Conservation (phyloP, 1,284 basidiomycete genomes). For the Heterobasidion parviporum region DNA sequence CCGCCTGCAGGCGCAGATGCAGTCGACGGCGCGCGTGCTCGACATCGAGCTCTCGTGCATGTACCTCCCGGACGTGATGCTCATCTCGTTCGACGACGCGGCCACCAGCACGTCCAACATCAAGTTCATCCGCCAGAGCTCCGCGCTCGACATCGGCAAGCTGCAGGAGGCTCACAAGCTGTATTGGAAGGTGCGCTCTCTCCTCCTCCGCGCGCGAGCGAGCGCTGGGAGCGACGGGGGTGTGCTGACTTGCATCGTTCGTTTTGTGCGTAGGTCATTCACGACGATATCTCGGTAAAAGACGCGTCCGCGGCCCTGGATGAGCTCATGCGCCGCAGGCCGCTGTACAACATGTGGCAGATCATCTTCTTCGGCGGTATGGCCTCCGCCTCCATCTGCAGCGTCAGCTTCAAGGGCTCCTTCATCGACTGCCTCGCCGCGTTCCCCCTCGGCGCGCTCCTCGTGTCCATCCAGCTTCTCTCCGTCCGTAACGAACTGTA, state of each 20-base stretch:
- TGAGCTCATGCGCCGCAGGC: conserved; percentile 62
- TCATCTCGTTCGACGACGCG: conserved; percentile 78
- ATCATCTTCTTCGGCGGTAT: conserved; percentile 73
- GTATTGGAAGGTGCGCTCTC: conserved; percentile 65
- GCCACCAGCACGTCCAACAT: conserved; percentile 82
- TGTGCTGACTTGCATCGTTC: neutral
- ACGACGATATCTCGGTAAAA: conserved; percentile 78
- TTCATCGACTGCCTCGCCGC: conserved; percentile 76
- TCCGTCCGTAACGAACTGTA: conserved; percentile 78
- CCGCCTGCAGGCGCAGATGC: conserved; percentile 81
- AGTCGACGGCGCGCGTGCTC: conserved; percentile 78
- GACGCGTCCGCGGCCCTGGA: conserved; percentile 74
- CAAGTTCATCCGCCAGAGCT: conserved; percentile 76
- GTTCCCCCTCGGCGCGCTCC: conserved; percentile 75
- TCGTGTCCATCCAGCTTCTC: conserved; percentile 71
- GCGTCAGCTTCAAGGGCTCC: conserved; percentile 63
- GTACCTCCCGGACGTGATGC: conserved; percentile 81
- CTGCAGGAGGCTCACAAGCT: conserved; percentile 69
- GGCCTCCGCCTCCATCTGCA: conserved; percentile 76
- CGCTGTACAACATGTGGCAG: conserved; percentile 58
- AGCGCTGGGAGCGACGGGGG: neutral
- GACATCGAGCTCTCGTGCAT: conserved; percentile 81
- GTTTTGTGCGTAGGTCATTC: conserved; percentile 54
- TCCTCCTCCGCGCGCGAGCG: neutral
- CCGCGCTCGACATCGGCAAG: conserved; percentile 71